These are phyloP conservation scores for Dianthus caryophyllus DNA, from an alignment of 148 eudicot genomes.

Conservation along the genomic window DNA sequence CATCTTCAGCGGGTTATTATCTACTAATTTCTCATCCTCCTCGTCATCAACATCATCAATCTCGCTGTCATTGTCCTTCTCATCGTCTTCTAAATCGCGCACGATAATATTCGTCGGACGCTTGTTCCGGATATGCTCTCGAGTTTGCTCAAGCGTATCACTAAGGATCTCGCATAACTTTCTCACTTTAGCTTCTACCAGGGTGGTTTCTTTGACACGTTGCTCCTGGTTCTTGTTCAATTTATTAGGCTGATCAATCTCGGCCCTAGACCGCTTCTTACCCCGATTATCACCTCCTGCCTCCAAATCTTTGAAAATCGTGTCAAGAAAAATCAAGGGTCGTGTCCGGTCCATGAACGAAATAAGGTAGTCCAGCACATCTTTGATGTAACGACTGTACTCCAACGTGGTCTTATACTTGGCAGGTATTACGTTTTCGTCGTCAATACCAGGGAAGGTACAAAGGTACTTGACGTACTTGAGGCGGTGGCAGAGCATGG, in stretches of 20 bases:
- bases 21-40: too few relatives aligned
- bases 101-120: not conserved
- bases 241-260: not conserved
- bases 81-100: not conserved
- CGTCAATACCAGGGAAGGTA: not conserved
- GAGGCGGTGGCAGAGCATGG: not conserved
- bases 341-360: conserved; percentile 10
- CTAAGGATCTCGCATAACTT: conserved; percentile 4
- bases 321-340: conserved; percentile 4
- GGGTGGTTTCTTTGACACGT: not conserved
- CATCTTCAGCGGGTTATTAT: not conserved
- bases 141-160: conserved; percentile 2
- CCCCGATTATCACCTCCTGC: not conserved
- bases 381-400: not conserved
- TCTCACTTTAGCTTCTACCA: conserved; percentile 6
- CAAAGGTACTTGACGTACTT: not conserved
- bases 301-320: not conserved
- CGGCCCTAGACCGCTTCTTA: not conserved
- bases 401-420: conserved; percentile 4
- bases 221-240: conserved; percentile 3
- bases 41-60: not conserved
- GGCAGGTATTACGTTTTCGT: conserved; percentile 1
- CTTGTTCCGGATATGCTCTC: conserved; percentile 3
- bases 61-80: too few relatives aligned
- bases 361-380: not conserved